Evolutionary conservation across 1,139 yeast species (phyloP).

Genomic region (Geotrichum carabidarum): DNA sequence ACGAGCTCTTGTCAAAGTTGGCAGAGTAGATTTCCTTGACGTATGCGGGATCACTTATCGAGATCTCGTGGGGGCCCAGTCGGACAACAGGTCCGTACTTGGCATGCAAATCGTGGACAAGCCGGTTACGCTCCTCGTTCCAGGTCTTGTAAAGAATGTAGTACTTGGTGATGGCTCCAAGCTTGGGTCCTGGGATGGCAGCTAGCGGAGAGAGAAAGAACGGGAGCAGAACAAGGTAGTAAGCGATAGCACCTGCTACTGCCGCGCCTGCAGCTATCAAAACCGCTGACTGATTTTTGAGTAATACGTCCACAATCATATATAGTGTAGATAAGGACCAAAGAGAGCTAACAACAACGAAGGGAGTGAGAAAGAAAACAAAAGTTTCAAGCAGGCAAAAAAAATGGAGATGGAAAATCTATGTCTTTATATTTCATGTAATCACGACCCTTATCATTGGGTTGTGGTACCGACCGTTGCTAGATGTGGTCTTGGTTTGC

Average conservation of each 20-base stretch:
- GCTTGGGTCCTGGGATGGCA: constrained; percentile 56
- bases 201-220: constrained; percentile 41
- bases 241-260: constrained; percentile 5
- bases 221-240: constrained; percentile 21
- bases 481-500: too few relatives aligned
- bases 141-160: constrained; percentile 53
- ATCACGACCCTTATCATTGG: background rate
- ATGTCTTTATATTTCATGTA: background rate
- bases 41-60: constrained; percentile 51
- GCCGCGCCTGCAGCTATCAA: background rate
- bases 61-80: constrained; percentile 57
- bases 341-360: background rate
- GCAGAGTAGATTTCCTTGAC: constrained; percentile 53
- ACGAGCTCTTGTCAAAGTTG: constrained; percentile 55
- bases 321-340: background rate
- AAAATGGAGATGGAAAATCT: background rate
- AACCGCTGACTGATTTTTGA: constrained; percentile 1
- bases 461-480: too few relatives aligned
- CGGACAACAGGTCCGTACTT: constrained; percentile 59
- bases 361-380: background rate
- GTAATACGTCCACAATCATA: constrained; percentile 12
- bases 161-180: constrained; percentile 46
- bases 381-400: background rate
- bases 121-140: constrained; percentile 48
- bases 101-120: constrained; percentile 49